Conservation (phyloP, 306 rosid genomes). For the Rosa multiflora region DNA sequence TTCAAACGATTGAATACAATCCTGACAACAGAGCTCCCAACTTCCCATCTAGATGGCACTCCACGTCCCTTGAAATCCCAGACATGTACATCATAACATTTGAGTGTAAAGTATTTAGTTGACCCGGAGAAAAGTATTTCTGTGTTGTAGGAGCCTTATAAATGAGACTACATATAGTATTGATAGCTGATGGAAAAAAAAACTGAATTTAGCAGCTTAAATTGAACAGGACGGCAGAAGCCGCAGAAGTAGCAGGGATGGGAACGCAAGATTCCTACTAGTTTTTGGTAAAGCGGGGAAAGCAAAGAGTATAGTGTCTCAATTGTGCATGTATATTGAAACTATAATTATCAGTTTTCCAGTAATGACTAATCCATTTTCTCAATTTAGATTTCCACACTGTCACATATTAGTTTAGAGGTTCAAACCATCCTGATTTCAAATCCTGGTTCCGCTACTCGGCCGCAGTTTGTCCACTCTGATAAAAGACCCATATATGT, state of each 20-base stretch:
- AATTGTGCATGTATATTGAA: neutral
- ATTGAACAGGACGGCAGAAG: neutral
- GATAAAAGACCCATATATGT: no score
- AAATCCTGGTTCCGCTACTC: neutral
- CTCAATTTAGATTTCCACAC: neutral
- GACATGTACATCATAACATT: constrained; percentile 46
- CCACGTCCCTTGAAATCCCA: constrained; percentile 83
- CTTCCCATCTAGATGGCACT: constrained; percentile 74
- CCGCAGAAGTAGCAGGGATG: neutral
- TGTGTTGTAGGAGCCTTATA: neutral
- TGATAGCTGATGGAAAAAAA: neutral
- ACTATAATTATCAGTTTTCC: neutral
- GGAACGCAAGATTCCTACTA: neutral
- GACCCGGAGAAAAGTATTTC: neutral
- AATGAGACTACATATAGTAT: neutral
- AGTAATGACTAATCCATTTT: neutral
- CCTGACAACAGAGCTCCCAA: constrained; percentile 65
- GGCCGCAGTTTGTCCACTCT: neutral
- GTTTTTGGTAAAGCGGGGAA: neutral
- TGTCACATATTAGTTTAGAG: no score
- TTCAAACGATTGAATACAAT: constrained; percentile 81
- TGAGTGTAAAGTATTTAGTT: constrained; percentile 8
- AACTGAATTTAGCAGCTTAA: no score
- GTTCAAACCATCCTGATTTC: neutral
- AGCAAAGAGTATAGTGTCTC: neutral